Conservation (phyloP, 148 eudicot species). For the Vaccinium vitisidaea region DNA sequence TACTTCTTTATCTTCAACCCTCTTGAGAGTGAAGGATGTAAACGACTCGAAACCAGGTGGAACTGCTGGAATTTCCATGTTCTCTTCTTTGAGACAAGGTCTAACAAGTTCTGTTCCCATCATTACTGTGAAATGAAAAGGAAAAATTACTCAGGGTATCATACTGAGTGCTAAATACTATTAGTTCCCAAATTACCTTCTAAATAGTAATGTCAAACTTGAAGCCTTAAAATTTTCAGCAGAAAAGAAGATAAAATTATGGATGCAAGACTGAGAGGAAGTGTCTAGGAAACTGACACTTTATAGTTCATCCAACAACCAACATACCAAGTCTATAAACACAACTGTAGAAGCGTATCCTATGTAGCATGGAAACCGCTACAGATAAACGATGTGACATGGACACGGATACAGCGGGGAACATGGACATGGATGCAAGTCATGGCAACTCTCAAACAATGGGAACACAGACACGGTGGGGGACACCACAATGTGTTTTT, state of each 20-base stretch:
- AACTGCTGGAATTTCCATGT: conserved; percentile 65
- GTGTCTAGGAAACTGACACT: background rate
- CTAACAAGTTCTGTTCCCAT: conserved; percentile 81
- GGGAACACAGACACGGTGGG: background rate
- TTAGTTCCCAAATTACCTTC: background rate
- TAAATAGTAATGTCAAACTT: conserved; percentile 14
- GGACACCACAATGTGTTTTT: background rate
- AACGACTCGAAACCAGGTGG: conserved; percentile 96
- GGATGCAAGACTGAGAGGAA: background rate
- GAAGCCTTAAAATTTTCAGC: background rate
- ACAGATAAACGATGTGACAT: background rate
- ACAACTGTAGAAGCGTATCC: background rate
- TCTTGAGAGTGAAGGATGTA: conserved; percentile 56
- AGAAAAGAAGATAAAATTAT: background rate
- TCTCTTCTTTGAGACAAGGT: conserved; percentile 66
- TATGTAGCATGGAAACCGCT: background rate
- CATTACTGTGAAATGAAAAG: conserved; percentile 32
- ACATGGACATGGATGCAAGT: too few relatives aligned
- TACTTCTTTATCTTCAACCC: conserved; percentile 46
- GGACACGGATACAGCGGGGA: background rate
- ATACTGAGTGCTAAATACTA: background rate
- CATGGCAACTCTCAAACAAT: background rate
- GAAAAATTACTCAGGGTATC: background rate
- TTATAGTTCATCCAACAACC: conserved; percentile 4
- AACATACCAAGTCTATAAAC: background rate